Evolutionary conservation across 169 alveolate species (phyloP).

Genomic region (Plasmodium coatneyi): DNA sequence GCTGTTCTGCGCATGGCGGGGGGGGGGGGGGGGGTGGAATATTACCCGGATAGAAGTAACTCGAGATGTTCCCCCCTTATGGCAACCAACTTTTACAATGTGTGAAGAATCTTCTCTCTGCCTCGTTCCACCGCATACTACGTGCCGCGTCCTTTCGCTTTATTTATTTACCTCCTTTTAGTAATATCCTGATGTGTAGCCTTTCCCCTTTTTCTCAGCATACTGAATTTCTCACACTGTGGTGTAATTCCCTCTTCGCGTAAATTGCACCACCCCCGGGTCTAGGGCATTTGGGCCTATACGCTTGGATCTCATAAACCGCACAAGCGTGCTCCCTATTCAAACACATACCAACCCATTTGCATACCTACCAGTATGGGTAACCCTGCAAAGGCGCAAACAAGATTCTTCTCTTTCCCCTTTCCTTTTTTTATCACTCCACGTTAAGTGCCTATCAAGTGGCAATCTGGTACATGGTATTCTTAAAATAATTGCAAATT

Average conservation of each 20-base stretch:
- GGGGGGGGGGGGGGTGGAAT: too few species aligned
- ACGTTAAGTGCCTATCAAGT: neutral
- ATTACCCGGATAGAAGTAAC: too few species aligned
- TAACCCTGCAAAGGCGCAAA: neutral
- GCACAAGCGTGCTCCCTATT: neutral
- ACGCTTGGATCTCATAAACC: neutral
- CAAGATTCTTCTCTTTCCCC: neutral
- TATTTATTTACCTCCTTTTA: neutral
- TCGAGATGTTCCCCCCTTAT: neutral
- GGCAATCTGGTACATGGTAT: neutral
- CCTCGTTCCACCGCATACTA: neutral
- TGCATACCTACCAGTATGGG: neutral
- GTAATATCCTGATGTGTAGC: neutral
- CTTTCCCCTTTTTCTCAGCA: neutral
- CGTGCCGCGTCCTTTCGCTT: neutral
- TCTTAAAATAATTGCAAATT: neutral
- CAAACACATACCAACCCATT: neutral
- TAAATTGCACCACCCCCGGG: neutral
- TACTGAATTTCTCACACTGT: neutral
- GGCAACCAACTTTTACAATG: neutral
- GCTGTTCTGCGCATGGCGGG: neutral
- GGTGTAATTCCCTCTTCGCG: neutral
- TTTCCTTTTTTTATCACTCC: neutral
- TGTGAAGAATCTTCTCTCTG: neutral
- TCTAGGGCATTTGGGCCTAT: neutral